A percentile compares a stretch with the other conserved stretches of the same genome.
phyloP scores from a whole-genome alignment of 768 basidiomycete genomes.

The Gautieria morchelliformis region DNA sequence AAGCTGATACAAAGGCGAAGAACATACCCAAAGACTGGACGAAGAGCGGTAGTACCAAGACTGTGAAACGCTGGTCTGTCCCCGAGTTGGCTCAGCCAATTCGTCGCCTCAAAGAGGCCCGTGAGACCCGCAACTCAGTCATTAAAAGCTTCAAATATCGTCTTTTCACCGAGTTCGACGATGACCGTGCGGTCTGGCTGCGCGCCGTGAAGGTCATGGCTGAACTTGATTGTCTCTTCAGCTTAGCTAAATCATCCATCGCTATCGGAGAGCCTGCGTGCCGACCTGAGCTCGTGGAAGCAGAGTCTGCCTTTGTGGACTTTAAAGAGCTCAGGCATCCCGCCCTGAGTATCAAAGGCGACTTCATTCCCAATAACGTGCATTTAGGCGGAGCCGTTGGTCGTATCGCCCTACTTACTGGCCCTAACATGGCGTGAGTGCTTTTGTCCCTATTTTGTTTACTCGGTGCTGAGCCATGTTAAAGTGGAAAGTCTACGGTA shows the following conservation, averaged over 20 bases:
- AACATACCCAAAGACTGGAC: conserved; percentile 78
- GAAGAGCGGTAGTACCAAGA: conserved; percentile 72
- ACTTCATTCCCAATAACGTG: conserved; percentile 92
- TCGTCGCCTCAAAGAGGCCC: conserved; percentile 83
- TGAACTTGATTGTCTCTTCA: conserved; percentile 94
- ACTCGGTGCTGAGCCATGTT: conserved; percentile 5
- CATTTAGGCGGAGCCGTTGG: conserved; percentile 69
- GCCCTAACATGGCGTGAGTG: conserved; percentile 81
- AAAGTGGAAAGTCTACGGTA: conserved; percentile 71
- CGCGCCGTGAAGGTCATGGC: conserved; percentile 78
- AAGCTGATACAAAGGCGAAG: conserved; percentile 50
- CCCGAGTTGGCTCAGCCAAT: conserved; percentile 63
- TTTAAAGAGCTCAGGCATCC: conserved; percentile 90
- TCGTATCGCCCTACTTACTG: conserved; percentile 78
- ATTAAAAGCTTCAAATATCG: conserved; percentile 79
- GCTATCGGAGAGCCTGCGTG: conserved; percentile 93
- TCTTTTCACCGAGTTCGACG: conserved; percentile 73
- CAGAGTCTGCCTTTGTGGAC: conserved; percentile 69
- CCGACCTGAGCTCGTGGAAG: conserved; percentile 79
- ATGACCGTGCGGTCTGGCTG: conserved; percentile 72
- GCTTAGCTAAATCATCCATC: conserved; percentile 79
- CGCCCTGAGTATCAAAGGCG: conserved; percentile 53
- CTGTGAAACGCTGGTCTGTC: conserved; percentile 67
- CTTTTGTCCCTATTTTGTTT: background rate
- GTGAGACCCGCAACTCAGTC: conserved; percentile 72